Evolutionary conservation across 768 basidiomycete species (phyloP).

Genomic region (Rhizopogon vesiculosus): DNA sequence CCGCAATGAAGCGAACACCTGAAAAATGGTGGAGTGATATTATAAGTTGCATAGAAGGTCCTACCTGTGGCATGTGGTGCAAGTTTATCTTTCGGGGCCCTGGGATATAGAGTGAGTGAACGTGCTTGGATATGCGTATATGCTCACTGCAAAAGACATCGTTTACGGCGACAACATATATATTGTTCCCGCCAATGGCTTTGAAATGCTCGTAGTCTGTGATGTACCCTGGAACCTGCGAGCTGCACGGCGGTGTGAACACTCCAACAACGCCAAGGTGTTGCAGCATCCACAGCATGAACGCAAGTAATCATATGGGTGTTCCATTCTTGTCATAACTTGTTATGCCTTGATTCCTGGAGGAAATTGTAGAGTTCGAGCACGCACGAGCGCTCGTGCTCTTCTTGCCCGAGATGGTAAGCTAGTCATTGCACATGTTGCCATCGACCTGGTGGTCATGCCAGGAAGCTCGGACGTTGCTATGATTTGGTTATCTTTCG

Average conservation of each 20-base stretch:
- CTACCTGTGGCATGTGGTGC: conserved; percentile 53
- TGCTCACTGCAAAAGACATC: conserved; percentile 60
- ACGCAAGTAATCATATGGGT: not conserved
- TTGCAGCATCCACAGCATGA: not conserved
- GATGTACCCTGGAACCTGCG: conserved; percentile 62
- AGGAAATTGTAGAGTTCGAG: conserved; percentile 41
- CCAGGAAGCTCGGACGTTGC: conserved; percentile 56
- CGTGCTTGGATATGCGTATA: not conserved
- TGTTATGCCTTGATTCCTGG: conserved; percentile 38
- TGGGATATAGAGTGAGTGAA: conserved; percentile 17
- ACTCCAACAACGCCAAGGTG: conserved; percentile 76
- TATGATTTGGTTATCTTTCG: conserved; percentile 37
- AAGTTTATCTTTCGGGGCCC: conserved; percentile 65
- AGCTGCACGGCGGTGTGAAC: conserved; percentile 69
- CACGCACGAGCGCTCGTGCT: conserved; percentile 37
- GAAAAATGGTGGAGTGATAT: conserved; percentile 3
- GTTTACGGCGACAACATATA: conserved; percentile 74
- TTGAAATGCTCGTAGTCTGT: conserved; percentile 64
- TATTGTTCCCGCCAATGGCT: conserved; percentile 66
- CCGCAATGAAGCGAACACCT: conserved; percentile 62
- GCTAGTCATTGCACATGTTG: conserved; percentile 38
- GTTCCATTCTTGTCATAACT: too few relatives aligned
- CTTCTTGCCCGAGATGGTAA: conserved; percentile 45
- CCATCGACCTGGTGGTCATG: conserved; percentile 40
- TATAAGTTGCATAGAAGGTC: conserved; percentile 12